A percentile compares a stretch with the other conserved stretches of the same genome.
These are phyloP conservation scores for Cucumis cinereus DNA, from an alignment of 306 rosid genomes.

Conservation along the genomic window DNA sequence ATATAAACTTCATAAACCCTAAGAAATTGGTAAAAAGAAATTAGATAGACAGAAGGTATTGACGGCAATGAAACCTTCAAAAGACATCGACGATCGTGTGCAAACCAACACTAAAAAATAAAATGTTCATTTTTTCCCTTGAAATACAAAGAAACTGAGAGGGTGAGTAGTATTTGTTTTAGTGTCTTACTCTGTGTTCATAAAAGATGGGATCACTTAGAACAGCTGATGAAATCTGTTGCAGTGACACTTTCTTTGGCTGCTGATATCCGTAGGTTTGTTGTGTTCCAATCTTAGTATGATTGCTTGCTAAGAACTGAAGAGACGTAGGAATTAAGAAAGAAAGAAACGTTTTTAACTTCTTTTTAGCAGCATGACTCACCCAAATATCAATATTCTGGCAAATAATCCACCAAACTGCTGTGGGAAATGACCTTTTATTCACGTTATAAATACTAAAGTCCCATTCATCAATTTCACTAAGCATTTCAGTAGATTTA, in stretches of 20 bases:
- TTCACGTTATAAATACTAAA: slow-evolving; percentile 29
- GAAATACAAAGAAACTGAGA: background rate
- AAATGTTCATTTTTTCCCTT: background rate
- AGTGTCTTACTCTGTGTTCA: slow-evolving; percentile 58
- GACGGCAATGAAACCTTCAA: background rate
- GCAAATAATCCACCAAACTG: slow-evolving; percentile 74
- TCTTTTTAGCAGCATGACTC: slow-evolving; percentile 56
- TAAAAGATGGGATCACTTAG: slow-evolving; percentile 49
- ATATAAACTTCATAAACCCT: background rate
- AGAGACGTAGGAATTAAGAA: slow-evolving; percentile 44
- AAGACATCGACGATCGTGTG: background rate
- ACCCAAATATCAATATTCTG: slow-evolving; percentile 76
- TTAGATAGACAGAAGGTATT: background rate
- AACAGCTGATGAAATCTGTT: slow-evolving; percentile 52
- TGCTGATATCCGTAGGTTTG: slow-evolving; percentile 18
- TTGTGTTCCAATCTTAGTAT: slow-evolving; percentile 16
- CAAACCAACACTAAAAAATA: background rate
- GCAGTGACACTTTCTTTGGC: slow-evolving; percentile 38
- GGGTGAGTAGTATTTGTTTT: background rate
- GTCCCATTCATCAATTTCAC: slow-evolving; percentile 42
- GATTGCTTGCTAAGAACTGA: slow-evolving; percentile 25
- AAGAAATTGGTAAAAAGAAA: background rate
- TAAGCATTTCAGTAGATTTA: slow-evolving; percentile 19
- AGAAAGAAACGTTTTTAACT: slow-evolving; percentile 47
- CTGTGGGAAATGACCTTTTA: slow-evolving; percentile 50